phyloP scores from a whole-genome alignment of 2,329 filamentous ascomycete genomes.

The Fusarium sp. region DNA sequence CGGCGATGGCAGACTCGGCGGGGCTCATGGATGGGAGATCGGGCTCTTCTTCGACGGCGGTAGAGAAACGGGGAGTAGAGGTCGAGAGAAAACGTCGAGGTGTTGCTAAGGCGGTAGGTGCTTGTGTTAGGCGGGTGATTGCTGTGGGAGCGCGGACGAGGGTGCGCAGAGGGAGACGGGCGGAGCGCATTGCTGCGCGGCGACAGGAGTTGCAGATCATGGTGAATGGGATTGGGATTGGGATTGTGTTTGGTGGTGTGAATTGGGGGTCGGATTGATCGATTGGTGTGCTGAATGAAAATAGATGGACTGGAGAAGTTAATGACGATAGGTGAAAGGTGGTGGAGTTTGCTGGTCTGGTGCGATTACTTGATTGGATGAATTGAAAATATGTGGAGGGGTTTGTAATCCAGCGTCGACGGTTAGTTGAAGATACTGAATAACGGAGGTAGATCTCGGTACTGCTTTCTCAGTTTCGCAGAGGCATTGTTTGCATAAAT shows the following conservation, averaged over 20 bases:
- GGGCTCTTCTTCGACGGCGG: constrained; percentile 27
- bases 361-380: constrained; percentile 30
- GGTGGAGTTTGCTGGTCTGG: constrained; percentile 22
- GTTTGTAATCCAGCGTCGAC: constrained; percentile 42
- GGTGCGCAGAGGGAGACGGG: constrained; percentile 25
- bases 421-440: constrained; percentile 28
- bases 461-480: neutral
- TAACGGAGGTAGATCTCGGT: no score
- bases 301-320: constrained; percentile 7
- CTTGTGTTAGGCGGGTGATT: constrained; percentile 20
- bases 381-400: constrained; percentile 36
- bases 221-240: constrained; percentile 20
- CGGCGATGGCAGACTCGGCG: constrained; percentile 71
- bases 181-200: constrained; percentile 45
- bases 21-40: constrained; percentile 55
- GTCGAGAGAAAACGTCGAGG: constrained; percentile 28
- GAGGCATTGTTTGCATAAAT: neutral
- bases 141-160: constrained; percentile 24
- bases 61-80: constrained; percentile 19
- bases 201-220: constrained; percentile 49
- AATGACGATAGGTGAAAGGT: constrained; percentile 24
- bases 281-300: constrained; percentile 18
- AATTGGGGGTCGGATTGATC: constrained; percentile 6
- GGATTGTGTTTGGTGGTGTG: neutral
- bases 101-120: constrained; percentile 9